Evolutionary conservation across 495 filamentous ascomycete genomes (phyloP).

Genomic region (Penicillium bovifimosum): DNA sequence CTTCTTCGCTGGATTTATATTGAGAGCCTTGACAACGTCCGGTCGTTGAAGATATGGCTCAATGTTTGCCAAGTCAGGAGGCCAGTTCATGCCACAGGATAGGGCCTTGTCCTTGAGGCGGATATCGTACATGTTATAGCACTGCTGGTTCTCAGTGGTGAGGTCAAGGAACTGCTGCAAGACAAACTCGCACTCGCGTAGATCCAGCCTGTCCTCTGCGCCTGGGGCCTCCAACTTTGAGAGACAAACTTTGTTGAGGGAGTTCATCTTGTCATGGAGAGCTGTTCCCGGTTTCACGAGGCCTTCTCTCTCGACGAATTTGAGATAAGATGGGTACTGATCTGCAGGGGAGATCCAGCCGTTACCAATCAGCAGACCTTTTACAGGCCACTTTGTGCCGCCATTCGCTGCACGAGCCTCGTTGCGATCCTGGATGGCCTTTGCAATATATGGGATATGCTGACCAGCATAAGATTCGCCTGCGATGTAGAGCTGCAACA

Average conservation of each 20-base stretch:
- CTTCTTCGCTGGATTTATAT: slow-evolving; percentile 74
- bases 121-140: slow-evolving; percentile 93
- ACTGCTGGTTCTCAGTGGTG: slow-evolving; percentile 54
- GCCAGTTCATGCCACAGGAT: slow-evolving; percentile 94
- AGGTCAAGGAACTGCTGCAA: slow-evolving; percentile 60
- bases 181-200: slow-evolving; percentile 64
- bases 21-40: slow-evolving; percentile 76
- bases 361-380: slow-evolving; percentile 89
- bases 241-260: slow-evolving; percentile 59
- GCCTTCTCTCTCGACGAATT: slow-evolving; percentile 69
- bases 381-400: slow-evolving; percentile 63
- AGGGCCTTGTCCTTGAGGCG: slow-evolving; percentile 63
- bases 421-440: slow-evolving; percentile 82
- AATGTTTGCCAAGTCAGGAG: slow-evolving; percentile 69
- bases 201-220: slow-evolving; percentile 58
- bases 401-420: slow-evolving; percentile 26
- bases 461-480: slow-evolving; percentile 97
- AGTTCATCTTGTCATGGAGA: slow-evolving; percentile 59
- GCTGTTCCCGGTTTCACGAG: slow-evolving; percentile 63
- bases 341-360: slow-evolving; percentile 90
- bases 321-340: slow-evolving; percentile 85
- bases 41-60: slow-evolving; percentile 76
- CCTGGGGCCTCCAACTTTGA: slow-evolving; percentile 49
- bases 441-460: slow-evolving; percentile 93
- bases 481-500: slow-evolving; percentile 73